phyloP scores from a whole-genome alignment of 2,329 filamentous ascomycete species.

The Aspergillus pseudonomiae region DNA sequence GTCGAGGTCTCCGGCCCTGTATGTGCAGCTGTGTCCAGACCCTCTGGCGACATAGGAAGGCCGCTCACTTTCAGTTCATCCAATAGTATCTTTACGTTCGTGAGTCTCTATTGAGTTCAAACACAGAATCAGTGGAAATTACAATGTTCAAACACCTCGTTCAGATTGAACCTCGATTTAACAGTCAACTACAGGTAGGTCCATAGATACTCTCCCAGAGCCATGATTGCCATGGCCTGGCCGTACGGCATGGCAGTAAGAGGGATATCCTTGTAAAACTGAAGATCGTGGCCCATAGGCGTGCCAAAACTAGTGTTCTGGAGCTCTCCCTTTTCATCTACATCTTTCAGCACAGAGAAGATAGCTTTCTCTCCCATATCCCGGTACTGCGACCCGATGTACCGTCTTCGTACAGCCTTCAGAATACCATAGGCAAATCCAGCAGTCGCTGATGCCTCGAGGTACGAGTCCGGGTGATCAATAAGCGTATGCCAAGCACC shows the following conservation, averaged over 20 bases:
- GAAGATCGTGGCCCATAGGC: conserved; percentile 71
- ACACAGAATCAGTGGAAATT: neutral
- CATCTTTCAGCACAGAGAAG: conserved; percentile 66
- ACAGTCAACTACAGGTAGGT: neutral
- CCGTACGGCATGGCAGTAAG: conserved; percentile 83
- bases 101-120: neutral
- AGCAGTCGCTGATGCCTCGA: conserved; percentile 76
- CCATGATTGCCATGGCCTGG: conserved; percentile 84
- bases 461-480: conserved; percentile 72
- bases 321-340: conserved; percentile 70
- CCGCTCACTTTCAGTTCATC: neutral
- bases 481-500: conserved; percentile 77
- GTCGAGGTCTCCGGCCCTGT: neutral
- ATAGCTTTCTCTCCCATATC: conserved; percentile 67
- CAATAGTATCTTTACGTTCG: neutral
- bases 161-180: neutral
- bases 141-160: neutral
- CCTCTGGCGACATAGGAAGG: neutral
- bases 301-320: conserved; percentile 77
- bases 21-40: too few species aligned
- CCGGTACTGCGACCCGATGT: conserved; percentile 65
- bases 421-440: conserved; percentile 81
- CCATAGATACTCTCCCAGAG: conserved; percentile 69
- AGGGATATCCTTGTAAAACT: conserved; percentile 77
- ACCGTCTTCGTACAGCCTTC: conserved; percentile 71